Evolutionary conservation across 148 eudicot species (phyloP).

Genomic region (Agrostemma githago): DNA sequence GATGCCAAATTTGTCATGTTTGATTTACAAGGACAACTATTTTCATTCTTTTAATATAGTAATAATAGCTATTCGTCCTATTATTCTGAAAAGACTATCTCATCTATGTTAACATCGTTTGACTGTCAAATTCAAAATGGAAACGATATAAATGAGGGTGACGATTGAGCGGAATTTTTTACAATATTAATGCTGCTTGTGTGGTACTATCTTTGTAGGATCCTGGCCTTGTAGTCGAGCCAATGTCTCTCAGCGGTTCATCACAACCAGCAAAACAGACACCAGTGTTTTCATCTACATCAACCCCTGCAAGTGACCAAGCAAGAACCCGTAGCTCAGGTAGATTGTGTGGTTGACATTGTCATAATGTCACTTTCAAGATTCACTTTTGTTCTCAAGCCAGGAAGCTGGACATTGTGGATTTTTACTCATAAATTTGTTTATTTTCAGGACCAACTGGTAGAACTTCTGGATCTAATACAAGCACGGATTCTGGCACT

Average conservation of each 20-base stretch:
- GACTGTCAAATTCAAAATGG: background rate
- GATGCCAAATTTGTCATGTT: background rate
- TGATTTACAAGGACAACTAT: background rate
- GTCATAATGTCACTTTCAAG: conserved; percentile 5
- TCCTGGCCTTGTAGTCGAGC: conserved; percentile 80
- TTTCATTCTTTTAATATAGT: background rate
- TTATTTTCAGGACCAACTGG: conserved; percentile 47
- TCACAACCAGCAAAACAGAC: conserved; percentile 65
- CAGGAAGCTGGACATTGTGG: background rate
- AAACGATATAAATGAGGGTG: background rate
- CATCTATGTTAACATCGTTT: background rate
- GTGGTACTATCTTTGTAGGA: conserved; percentile 44
- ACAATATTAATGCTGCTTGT: conserved; percentile 18
- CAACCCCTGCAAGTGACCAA: conserved; percentile 48
- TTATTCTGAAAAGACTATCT: background rate
- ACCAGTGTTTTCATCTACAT: conserved; percentile 43
- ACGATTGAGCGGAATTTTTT: background rate
- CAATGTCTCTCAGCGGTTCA: conserved; percentile 55
- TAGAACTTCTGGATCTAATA: conserved; percentile 70
- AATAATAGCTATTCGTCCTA: background rate
- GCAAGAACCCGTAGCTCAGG: conserved; percentile 56
- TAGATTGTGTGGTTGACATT: conserved; percentile 17
- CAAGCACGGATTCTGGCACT: conserved; percentile 48
- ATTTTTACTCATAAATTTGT: conserved; percentile 1
- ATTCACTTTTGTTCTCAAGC: background rate